phyloP scores from a whole-genome alignment of 2,329 filamentous ascomycete genomes.

The Ophiocordyceps robertsii region DNA sequence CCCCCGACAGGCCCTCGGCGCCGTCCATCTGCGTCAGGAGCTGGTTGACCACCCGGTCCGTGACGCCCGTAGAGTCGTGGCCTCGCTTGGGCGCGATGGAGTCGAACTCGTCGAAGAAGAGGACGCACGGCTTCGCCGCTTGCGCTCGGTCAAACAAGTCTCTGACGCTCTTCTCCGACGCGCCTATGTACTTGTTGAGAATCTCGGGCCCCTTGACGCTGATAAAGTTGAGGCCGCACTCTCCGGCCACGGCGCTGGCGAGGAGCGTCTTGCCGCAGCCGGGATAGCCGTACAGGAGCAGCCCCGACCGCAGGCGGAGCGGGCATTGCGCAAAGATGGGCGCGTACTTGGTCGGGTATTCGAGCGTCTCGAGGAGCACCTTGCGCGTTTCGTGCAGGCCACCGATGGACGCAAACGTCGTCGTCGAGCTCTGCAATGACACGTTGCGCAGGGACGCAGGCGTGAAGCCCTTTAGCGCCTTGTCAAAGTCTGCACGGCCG shows the following conservation, averaged over 20 bases:
- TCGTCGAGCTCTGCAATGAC: conserved; percentile 82
- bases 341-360: conserved; percentile 95
- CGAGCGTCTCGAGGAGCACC: conserved; percentile 84
- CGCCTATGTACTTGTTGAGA: conserved; percentile 97
- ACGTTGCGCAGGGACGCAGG: conserved; percentile 91
- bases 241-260: conserved; percentile 90
- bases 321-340: conserved; percentile 96
- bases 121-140: conserved; percentile 80
- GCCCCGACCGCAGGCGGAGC: conserved; percentile 80
- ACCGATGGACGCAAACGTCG: conserved; percentile 84
- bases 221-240: conserved; percentile 97
- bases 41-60: conserved; percentile 95
- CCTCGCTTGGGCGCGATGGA: conserved; percentile 94
- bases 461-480: conserved; percentile 81
- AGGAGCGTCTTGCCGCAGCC: conserved; percentile 95
- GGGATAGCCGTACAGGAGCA: conserved; percentile 87
- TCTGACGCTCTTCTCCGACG: conserved; percentile 88
- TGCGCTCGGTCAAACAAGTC: conserved; percentile 89
- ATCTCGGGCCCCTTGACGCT: conserved; percentile 97
- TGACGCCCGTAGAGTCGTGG: conserved; percentile 96
- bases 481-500: conserved; percentile 63
- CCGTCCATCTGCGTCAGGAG: conserved; percentile 98
- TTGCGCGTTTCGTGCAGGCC: conserved; percentile 76
- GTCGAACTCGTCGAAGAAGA: conserved; percentile 99
- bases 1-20: conserved; percentile 84